A percentile compares a stretch with the other conserved stretches of the same genome.
These are phyloP conservation scores for Rosa persica DNA, from an alignment of 306 rosid species.

Conservation along the genomic window DNA sequence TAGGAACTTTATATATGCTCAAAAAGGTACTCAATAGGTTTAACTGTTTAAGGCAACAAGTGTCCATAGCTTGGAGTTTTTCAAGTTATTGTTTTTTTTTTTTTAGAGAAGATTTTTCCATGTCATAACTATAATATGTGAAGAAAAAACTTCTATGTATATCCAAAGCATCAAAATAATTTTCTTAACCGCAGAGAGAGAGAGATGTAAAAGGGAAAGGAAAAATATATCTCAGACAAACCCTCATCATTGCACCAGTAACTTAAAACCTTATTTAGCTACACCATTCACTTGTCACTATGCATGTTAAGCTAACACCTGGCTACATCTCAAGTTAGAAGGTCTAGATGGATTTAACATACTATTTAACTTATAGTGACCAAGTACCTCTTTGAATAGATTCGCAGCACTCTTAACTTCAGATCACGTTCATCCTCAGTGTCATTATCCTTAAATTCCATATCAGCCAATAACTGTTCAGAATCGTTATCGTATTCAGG, in stretches of 20 bases:
- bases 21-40: not conserved
- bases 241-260: not conserved
- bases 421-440: constrained; percentile 82
- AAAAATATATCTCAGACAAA: not conserved
- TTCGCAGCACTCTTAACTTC: constrained; percentile 71
- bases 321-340: not conserved
- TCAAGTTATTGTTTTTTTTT: not conserved
- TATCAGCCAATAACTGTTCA: constrained; percentile 86
- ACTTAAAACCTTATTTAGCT: not conserved
- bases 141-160: not conserved
- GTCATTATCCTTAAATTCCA: constrained; percentile 94
- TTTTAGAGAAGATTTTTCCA: not conserved
- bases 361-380: constrained; percentile 11
- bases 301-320: not conserved
- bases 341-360: not conserved
- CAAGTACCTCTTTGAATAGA: constrained; percentile 72
- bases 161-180: not conserved
- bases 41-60: not conserved
- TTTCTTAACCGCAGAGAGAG: not conserved
- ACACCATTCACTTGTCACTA: not conserved
- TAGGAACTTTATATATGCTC: not conserved
- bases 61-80: not conserved
- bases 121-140: not conserved
- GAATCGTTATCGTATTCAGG: constrained; percentile 96
- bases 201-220: not conserved